Evolutionary conservation across 805 yeast genomes (phyloP).

Genomic region (Teunomyces barrocoloradensis): DNA sequence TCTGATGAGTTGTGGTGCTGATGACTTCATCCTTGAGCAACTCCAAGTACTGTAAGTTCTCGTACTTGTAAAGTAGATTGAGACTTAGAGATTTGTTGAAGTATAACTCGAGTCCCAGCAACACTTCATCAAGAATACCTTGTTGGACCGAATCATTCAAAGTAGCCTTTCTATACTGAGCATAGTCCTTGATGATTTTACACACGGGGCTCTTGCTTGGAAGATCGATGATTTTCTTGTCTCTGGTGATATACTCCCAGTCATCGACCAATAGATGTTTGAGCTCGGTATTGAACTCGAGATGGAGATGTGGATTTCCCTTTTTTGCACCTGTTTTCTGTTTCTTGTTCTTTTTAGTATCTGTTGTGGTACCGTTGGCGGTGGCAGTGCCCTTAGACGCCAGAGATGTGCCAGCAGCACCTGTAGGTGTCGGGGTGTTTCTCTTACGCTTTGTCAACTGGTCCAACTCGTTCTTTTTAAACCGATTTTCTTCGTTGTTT

Average conservation of each 20-base stretch:
- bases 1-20: constrained; percentile 5
- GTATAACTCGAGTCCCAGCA: constrained; percentile 65
- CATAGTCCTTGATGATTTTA: constrained; percentile 54
- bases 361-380: neutral
- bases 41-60: constrained; percentile 68
- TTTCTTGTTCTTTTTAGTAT: neutral
- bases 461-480: constrained; percentile 59
- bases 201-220: constrained; percentile 60
- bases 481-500: constrained; percentile 64
- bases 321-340: constrained; percentile 2
- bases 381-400: constrained; percentile 5
- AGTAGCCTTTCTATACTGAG: constrained; percentile 19
- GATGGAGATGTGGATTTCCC: constrained; percentile 55
- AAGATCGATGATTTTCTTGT: constrained; percentile 63
- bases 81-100: constrained; percentile 74
- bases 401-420: constrained; percentile 16
- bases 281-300: constrained; percentile 60
- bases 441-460: constrained; percentile 18
- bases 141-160: constrained; percentile 14
- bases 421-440: constrained; percentile 13
- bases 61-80: constrained; percentile 69
- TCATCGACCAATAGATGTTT: constrained; percentile 80
- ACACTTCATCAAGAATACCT: constrained; percentile 57
- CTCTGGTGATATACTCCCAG: constrained; percentile 89
- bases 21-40: constrained; percentile 43